phyloP scores from a whole-genome alignment of 148 eudicot species.

The Agrostemma githago region DNA sequence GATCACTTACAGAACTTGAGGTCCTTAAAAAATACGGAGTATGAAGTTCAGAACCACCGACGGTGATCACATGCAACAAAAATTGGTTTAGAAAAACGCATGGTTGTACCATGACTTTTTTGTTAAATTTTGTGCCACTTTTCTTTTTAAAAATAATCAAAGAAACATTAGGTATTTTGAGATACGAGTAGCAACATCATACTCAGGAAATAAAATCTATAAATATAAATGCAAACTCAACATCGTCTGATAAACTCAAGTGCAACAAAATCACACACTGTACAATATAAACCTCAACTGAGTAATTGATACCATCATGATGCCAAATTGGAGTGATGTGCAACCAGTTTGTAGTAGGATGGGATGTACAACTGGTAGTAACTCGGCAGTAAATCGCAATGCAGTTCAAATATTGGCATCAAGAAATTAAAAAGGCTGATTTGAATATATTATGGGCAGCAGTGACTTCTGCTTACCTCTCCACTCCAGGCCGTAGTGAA shows the following conservation, averaged over 20 bases:
- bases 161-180: neutral
- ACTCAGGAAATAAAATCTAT: neutral
- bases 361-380: neutral
- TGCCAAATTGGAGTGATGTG: neutral
- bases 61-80: neutral
- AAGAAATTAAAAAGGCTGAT: neutral
- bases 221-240: neutral
- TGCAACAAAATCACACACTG: neutral
- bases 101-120: neutral
- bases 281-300: neutral
- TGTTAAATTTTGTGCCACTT: neutral
- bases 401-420: neutral
- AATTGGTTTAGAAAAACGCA: neutral
- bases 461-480: conserved; percentile 49
- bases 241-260: conserved; percentile 5
- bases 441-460: neutral
- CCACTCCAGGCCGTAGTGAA: conserved; percentile 67
- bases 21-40: neutral
- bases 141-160: neutral
- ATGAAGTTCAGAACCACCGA: neutral
- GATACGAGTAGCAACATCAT: neutral
- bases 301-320: neutral
- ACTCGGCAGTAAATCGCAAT: neutral
- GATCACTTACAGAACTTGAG: neutral
- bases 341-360: neutral